A percentile compares a stretch with the other conserved stretches of the same genome.
Evolutionary conservation across 164 flowering plant species (phyloP).

Genomic region (Cinnamomum micranthum): DNA sequence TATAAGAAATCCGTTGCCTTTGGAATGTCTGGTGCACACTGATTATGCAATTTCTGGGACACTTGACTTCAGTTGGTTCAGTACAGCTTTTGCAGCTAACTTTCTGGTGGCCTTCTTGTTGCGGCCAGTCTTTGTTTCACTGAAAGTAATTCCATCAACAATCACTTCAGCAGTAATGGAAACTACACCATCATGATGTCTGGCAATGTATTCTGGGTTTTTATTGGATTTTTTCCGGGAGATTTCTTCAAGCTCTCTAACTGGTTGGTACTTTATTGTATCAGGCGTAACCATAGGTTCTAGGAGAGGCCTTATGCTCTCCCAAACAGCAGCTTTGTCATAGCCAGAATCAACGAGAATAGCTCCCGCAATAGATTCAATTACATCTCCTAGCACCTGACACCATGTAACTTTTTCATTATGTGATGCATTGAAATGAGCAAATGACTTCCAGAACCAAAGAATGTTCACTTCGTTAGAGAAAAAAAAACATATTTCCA

Average conservation of each 20-base stretch:
- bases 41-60: background rate
- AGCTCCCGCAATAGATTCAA: constrained; percentile 94
- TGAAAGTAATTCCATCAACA: constrained; percentile 34
- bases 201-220: constrained; percentile 1
- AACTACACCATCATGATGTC: constrained; percentile 19
- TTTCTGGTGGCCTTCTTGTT: constrained; percentile 42
- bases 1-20: too few relatives aligned
- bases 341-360: constrained; percentile 71
- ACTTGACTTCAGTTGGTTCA: constrained; percentile 37
- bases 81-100: constrained; percentile 44
- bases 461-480: background rate
- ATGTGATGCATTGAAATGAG: background rate
- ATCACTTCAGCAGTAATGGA: constrained; percentile 39
- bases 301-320: constrained; percentile 58
- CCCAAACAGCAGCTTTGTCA: constrained; percentile 48
- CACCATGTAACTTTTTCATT: background rate
- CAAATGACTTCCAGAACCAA: background rate
- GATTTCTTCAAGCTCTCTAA: constrained; percentile 45
- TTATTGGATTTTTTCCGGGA: constrained; percentile 34
- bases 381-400: constrained; percentile 85
- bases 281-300: constrained; percentile 68
- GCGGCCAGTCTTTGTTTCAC: constrained; percentile 25
- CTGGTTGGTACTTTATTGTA: constrained; percentile 53
- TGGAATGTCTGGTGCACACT: too few relatives aligned
- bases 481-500: background rate